Base-by-base conservation (phyloP, 106 monocot genomes). In the Agapanthus africanus region DNA sequence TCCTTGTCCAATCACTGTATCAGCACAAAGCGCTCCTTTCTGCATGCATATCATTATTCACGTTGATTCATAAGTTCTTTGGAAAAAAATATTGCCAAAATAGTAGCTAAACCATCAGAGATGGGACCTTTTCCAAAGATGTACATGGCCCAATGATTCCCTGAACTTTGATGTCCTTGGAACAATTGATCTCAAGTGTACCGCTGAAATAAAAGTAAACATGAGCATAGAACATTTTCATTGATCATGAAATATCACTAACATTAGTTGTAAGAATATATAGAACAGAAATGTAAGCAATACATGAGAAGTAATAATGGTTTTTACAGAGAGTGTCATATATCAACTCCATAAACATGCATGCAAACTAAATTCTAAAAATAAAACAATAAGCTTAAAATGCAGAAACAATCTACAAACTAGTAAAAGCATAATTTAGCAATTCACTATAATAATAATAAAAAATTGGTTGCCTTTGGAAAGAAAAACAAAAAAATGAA, bases 101-200 rank as follows among this genome's bases (percentile, higher is more conserved):
- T 41, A 44, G 68, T 42, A 18, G 13, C 18, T 26, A 11, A 7
- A 65, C 23, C n/a, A n/a, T n/a, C n/a, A n/a, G 34, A 50, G 7
- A 22, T 18, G 28, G 19, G 64, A 99, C 99, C 99, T 99, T 99
- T 65, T 99, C 93, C 80, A 93, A 79, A 75, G 99, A 99, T 68
- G 99, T 90, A 65, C 99, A 99, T 56, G 99, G 92, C 59, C 99
- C 99, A 77, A 99, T 93, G 19, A 90, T 77, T 22, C 99, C 99
- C 69, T 99, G 93, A 75, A 99, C 83, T 67, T 93, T 99, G 54
- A 99, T 93, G 52, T 99, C 99, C 71, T 99, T 99, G 13, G 99
- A 99, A 73, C 99, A 99, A 64, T 80, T 77, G 65, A 99, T 83
- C 62, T 93, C 93, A 60, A 90, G 85, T 57, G 83, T 90, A 54